Evolutionary conservation across 2,329 filamentous ascomycete genomes (phyloP).

Genomic region (Pseudofabraea citricarpa): DNA sequence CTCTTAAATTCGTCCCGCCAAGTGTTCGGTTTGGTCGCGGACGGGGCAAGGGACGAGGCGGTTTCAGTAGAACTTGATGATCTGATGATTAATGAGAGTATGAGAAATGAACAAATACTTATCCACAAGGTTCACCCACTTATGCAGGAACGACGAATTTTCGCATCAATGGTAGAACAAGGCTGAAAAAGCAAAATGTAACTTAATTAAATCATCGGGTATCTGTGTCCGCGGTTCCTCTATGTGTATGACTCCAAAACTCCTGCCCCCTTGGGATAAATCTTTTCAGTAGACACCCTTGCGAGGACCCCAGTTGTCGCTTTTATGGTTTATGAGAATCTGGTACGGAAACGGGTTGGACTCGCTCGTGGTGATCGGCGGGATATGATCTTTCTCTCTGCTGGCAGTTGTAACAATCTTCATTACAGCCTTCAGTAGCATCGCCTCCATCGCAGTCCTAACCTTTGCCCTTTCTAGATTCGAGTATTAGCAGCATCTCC

Average conservation of each 20-base stretch:
- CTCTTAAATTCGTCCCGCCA: conserved; percentile 65
- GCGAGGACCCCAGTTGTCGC: conserved; percentile 71
- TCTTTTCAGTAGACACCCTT: conserved; percentile 54
- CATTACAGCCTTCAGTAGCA: conserved; percentile 78
- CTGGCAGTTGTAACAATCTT: conserved; percentile 89
- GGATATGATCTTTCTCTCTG: conserved; percentile 89
- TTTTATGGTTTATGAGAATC: conserved; percentile 81
- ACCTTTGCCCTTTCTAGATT: conserved; percentile 76
- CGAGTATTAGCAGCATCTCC: conserved; percentile 4
- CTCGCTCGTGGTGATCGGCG: conserved; percentile 88
- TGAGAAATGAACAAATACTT: conserved; percentile 9
- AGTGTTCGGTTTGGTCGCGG: conserved; percentile 57
- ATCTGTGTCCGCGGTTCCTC: conserved; percentile 1
- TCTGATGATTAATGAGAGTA: conserved; percentile 4
- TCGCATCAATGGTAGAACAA: no score
- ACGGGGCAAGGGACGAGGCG: conserved; percentile 21
- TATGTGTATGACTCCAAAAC: conserved; percentile 3
- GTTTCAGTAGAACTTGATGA: conserved; percentile 21
- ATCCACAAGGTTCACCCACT: no score
- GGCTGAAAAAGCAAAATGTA: no score
- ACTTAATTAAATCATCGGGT: conserved; percentile 1
- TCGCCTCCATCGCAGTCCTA: conserved; percentile 84
- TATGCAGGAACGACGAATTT: no score
- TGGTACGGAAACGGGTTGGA: conserved; percentile 94
- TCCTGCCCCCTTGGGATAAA: no score